A percentile compares a stretch with the other conserved stretches of the same genome.
Conservation (phyloP, 164 flowering plant genomes). For the Vitis rotundifolia region DNA sequence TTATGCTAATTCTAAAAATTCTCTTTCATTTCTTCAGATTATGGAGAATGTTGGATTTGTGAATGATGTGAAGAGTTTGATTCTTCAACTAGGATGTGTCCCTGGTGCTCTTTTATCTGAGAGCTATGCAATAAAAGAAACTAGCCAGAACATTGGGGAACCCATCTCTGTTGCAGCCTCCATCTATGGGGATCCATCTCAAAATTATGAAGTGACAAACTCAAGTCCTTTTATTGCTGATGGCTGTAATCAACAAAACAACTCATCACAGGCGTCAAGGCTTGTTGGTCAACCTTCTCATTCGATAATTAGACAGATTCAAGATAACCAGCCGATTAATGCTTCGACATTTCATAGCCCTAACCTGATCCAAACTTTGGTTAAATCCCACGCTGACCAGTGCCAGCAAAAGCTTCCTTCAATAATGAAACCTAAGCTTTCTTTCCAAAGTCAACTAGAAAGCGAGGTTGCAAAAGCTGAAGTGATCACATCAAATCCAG, state of each 20-base stretch:
- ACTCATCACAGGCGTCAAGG: constrained; percentile 24
- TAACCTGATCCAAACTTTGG: constrained; percentile 10
- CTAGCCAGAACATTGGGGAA: constrained; percentile 23
- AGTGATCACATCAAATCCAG: constrained; percentile 33
- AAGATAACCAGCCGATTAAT: constrained; percentile 20
- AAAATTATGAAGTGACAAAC: constrained; percentile 14
- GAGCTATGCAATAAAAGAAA: constrained; percentile 27
- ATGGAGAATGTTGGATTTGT: constrained; percentile 70
- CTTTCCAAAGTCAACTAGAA: constrained; percentile 20
- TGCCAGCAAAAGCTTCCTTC: constrained; percentile 18
- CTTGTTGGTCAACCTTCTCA: constrained; percentile 29
- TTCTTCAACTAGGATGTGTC: constrained; percentile 61
- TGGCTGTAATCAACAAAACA: constrained; percentile 25
- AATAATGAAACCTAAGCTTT: constrained; percentile 14
- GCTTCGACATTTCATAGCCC: constrained; percentile 25
- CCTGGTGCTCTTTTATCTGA: constrained; percentile 55
- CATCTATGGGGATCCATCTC: constrained; percentile 19
- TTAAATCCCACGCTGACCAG: constrained; percentile 17
- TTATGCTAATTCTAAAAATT: not conserved
- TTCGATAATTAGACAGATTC: constrained; percentile 21
- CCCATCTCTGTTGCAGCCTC: constrained; percentile 25
- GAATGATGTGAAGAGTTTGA: constrained; percentile 59
- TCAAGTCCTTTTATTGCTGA: constrained; percentile 18
- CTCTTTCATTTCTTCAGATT: constrained; percentile 47
- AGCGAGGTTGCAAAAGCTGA: constrained; percentile 33